These are phyloP conservation scores for Penicillium ucsense DNA, from an alignment of 495 filamentous ascomycete genomes.

Conservation along the genomic window DNA sequence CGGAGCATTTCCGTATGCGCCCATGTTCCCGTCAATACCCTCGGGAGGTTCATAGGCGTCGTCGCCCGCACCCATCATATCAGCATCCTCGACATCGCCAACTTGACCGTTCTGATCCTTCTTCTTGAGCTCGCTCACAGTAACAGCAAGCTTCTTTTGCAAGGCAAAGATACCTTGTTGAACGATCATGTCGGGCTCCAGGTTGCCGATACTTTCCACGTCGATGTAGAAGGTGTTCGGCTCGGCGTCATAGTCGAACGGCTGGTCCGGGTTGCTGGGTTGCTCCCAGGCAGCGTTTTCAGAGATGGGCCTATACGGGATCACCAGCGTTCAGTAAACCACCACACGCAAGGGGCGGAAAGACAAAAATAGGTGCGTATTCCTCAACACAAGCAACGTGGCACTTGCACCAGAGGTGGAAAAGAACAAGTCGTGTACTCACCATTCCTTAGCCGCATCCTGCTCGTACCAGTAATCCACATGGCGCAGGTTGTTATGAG, in stretches of 20 bases:
- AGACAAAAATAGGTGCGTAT: no score
- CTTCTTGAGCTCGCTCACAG: conserved; percentile 64
- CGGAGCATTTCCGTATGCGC: conserved; percentile 56
- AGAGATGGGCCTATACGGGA: conserved; percentile 60
- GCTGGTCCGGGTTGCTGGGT: conserved; percentile 67
- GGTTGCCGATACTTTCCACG: conserved; percentile 77
- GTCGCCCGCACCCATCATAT: conserved; percentile 53
- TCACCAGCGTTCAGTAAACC: neutral
- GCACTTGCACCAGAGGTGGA: no score
- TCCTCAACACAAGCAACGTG: no score
- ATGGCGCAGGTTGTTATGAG: conserved; percentile 85
- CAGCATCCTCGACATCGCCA: conserved; percentile 36
- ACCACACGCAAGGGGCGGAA: no score
- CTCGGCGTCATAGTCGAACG: conserved; percentile 83
- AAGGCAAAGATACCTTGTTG: conserved; percentile 82
- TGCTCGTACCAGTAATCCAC: conserved; percentile 89
- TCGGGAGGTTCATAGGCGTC: conserved; percentile 49
- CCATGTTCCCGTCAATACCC: conserved; percentile 63
- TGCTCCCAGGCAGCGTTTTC: conserved; percentile 77
- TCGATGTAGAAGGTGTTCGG: conserved; percentile 84
- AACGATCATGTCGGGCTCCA: conserved; percentile 80
- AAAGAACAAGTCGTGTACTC: conserved; percentile 4
- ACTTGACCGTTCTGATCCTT: conserved; percentile 35
- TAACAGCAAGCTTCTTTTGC: conserved; percentile 76
- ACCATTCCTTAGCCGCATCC: conserved; percentile 82